phyloP scores from a whole-genome alignment of 371 early-diverging fungal species.

The Furculomyces boomerangus region DNA sequence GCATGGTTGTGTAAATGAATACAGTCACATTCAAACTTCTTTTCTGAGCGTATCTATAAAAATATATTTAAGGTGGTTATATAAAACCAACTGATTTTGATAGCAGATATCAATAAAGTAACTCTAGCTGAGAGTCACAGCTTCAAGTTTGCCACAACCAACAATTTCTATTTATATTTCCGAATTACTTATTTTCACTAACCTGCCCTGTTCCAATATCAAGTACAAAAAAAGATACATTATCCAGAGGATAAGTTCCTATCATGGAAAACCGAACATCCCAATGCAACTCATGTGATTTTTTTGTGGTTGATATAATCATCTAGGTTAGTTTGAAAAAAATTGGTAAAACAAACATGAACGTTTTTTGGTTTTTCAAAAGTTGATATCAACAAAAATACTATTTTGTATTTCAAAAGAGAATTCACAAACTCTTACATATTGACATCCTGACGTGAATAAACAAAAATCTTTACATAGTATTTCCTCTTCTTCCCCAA shows the following conservation, averaged over 20 bases:
- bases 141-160: background rate
- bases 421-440: no score
- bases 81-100: no score
- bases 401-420: no score
- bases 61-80: no score
- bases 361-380: no score
- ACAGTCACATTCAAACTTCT: background rate
- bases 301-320: background rate
- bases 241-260: background rate
- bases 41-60: background rate
- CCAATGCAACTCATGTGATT: background rate
- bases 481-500: no score
- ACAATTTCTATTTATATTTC: background rate
- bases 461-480: no score
- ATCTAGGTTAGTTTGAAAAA: no score
- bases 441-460: no score
- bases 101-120: background rate
- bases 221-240: background rate
- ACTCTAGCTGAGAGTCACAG: background rate
- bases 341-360: no score
- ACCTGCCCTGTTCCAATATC: background rate
- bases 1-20: slow-evolving; percentile 15
- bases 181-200: background rate
- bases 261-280: background rate
- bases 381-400: no score